Evolutionary conservation across 2,329 filamentous ascomycete species (phyloP), one percentile per base, ranked within the genome.

Genomic region (Stemphylium lycopersici): DNA sequence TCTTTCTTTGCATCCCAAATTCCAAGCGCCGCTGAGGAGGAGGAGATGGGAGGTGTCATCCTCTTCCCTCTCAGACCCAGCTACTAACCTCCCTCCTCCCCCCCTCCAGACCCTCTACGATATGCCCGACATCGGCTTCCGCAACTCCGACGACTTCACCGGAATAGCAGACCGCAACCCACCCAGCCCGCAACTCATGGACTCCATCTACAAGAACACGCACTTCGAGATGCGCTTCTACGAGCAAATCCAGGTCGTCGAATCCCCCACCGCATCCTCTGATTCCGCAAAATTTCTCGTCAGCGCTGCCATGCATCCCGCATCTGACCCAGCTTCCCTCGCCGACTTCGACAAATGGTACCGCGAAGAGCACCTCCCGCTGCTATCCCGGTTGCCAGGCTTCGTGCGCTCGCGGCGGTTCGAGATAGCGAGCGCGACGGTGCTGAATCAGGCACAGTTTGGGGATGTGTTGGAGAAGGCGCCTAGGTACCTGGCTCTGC

Each of bases 191-290:
- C 52, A 61, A 15, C 34, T 71, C 6, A 41, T 70, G 11, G 53
- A 66, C 7, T 38, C 33, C 3, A 42, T 73, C 2, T 73, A 69
- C 49, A 61, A 48, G 48, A 63, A 70, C 33, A 56, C 58, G 18
- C 48, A 62, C 36, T 73, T 72, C 51, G 65, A 70, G 39, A 68
- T 63, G 2, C 50, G 68, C 26, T 73, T 71, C 43, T 71, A 63
- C 32, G 56, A 63, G 36, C 49, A 62, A 20, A 43, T 50, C 12
- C 53, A 57, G 7, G 11, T 24, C 3, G 33, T 36, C 16, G 12
- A 42, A 48, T 24, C 33, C 16, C 7, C 45, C 6, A 22, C 10
- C 6, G 3, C 33, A n/a, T 31, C 15, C 10, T 24, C 38, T 6
- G 52, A 41, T 0, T 57, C 45, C 18, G 56, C 56, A 2, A 61